These are phyloP conservation scores for Penicillium carneum DNA, from an alignment of 2,329 filamentous ascomycete genomes.

Conservation along the genomic window DNA sequence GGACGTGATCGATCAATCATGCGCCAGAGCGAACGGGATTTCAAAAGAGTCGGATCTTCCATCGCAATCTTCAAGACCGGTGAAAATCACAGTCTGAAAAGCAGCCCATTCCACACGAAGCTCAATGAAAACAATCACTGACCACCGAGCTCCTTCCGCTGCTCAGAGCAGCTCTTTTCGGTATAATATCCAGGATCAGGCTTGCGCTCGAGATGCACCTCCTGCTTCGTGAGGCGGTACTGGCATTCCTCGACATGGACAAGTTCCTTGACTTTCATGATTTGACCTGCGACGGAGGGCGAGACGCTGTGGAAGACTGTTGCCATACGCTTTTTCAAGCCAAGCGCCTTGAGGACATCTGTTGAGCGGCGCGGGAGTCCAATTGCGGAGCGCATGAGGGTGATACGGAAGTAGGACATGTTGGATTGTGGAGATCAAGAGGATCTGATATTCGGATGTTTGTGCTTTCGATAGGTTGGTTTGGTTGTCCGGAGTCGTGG, in stretches of 20 bases:
- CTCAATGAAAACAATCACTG: slow-evolving; percentile 7
- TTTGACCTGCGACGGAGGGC: slow-evolving; percentile 82
- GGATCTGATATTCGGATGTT: slow-evolving; percentile 11
- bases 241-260: slow-evolving; percentile 83
- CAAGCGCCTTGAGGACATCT: slow-evolving; percentile 83
- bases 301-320: slow-evolving; percentile 89
- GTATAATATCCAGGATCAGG: slow-evolving; percentile 83
- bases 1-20: background rate
- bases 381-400: slow-evolving; percentile 86
- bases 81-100: background rate
- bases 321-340: slow-evolving; percentile 81
- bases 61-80: background rate
- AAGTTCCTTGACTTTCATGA: slow-evolving; percentile 92
- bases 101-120: background rate
- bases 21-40: background rate
- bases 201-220: slow-evolving; percentile 74
- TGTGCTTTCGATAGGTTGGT: slow-evolving; percentile 7
- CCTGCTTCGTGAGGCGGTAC: slow-evolving; percentile 65
- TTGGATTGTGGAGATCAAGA: slow-evolving; percentile 19
- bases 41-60: background rate
- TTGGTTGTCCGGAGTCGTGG: background rate
- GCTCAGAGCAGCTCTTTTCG: slow-evolving; percentile 61
- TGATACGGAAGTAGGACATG: slow-evolving; percentile 89
- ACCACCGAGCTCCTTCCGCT: slow-evolving; percentile 32
- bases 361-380: slow-evolving; percentile 80